phyloP scores from a whole-genome alignment of 1,284 basidiomycete species.

The Singerocomus rubriflavus region DNA sequence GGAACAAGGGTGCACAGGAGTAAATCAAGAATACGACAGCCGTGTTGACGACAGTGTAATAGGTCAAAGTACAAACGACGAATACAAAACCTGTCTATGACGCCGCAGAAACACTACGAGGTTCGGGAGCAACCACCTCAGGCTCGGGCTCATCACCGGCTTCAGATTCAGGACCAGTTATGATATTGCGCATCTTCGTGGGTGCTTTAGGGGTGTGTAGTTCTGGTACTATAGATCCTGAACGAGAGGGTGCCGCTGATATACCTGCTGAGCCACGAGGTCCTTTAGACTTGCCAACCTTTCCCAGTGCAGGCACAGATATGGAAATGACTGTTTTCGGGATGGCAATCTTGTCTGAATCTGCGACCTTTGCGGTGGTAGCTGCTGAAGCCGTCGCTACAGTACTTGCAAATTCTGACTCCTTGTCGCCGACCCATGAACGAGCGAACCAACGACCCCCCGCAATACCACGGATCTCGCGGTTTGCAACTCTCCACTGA shows the following conservation, averaged over 20 bases:
- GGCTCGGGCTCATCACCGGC: conserved; percentile 37
- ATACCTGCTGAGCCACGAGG: conserved; percentile 36
- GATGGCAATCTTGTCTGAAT: conserved; percentile 33
- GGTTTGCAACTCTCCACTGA: conserved; percentile 66
- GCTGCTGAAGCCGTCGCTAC: conserved; percentile 31
- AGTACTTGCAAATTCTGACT: conserved; percentile 53
- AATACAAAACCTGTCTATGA: conserved; percentile 18
- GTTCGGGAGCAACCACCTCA: conserved; percentile 28
- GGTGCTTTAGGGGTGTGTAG: conserved; percentile 43
- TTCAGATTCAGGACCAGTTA: conserved; percentile 45
- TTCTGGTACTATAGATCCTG: conserved; percentile 47
- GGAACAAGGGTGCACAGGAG: background rate
- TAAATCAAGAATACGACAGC: conserved; percentile 13
- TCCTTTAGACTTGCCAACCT: conserved; percentile 40
- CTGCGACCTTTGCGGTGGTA: conserved; percentile 28
- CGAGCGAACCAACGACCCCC: conserved; percentile 75
- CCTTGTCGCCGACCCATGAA: conserved; percentile 77
- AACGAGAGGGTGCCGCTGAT: conserved; percentile 53
- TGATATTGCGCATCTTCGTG: conserved; percentile 57
- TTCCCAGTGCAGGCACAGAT: conserved; percentile 38
- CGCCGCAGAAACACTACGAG: conserved; percentile 14
- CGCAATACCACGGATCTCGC: conserved; percentile 74
- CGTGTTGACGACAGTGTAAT: conserved; percentile 7
- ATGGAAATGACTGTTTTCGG: conserved; percentile 37
- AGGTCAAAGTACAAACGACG: conserved; percentile 1